Conservation (phyloP, 2,329 filamentous ascomycete genomes). For the Aspergillus sp. region DNA sequence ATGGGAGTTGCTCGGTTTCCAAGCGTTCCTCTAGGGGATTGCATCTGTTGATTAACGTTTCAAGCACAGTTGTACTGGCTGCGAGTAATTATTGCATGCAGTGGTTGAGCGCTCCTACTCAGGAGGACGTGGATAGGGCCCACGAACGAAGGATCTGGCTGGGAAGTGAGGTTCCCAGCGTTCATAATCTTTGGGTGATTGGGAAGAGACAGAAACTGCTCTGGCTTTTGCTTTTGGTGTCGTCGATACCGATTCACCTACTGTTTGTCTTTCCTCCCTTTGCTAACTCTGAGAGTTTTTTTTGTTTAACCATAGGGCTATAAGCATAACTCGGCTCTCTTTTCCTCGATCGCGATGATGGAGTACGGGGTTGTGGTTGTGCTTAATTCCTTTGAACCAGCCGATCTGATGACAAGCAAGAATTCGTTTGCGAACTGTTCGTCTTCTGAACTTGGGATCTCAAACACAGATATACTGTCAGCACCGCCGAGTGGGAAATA, state of each 20-base stretch:
- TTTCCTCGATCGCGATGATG: constrained; percentile 1
- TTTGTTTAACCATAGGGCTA: neutral
- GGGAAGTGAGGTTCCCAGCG: constrained; percentile 39
- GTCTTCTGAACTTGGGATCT: neutral
- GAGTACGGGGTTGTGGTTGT: constrained; percentile 1
- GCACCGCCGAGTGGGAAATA: neutral
- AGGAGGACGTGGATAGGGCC: constrained; percentile 44
- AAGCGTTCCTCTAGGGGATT: constrained; percentile 9
- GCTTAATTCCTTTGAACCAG: neutral
- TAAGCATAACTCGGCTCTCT: constrained; percentile 5
- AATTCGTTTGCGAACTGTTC: neutral
- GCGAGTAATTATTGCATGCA: constrained; percentile 53
- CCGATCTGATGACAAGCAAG: neutral
- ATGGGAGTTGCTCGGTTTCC: too few relatives aligned
- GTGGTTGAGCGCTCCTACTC: constrained; percentile 45
- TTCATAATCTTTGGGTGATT: constrained; percentile 18
- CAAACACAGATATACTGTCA: neutral
- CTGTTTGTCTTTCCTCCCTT: constrained; percentile 7
- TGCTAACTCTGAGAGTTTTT: neutral
- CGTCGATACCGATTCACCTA: constrained; percentile 14
- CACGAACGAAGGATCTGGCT: constrained; percentile 40
- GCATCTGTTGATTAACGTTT: constrained; percentile 47
- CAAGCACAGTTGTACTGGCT: constrained; percentile 42
- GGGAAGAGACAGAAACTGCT: constrained; percentile 25
- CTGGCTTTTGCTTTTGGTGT: constrained; percentile 8